phyloP scores from a whole-genome alignment of 306 rosid genomes.

The Vigna hirtella region DNA sequence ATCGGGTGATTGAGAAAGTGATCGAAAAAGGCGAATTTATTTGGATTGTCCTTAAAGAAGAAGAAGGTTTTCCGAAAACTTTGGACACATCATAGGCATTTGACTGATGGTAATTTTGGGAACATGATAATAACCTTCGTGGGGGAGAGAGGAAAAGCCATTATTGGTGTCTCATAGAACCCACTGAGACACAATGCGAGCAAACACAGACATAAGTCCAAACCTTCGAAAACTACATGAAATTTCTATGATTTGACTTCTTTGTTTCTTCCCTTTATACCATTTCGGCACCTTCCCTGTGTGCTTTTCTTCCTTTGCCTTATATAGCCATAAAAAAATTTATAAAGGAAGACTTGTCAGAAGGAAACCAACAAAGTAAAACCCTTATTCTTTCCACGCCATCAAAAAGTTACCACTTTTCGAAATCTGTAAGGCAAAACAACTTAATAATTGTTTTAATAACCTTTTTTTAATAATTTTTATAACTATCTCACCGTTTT shows the following conservation, averaged over 20 bases:
- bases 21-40: no score
- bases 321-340: neutral
- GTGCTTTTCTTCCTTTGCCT: neutral
- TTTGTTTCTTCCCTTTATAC: constrained; percentile 37
- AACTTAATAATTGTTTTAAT: no score
- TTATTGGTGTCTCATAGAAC: neutral
- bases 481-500: no score
- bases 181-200: constrained; percentile 10
- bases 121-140: neutral
- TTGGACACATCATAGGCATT: neutral
- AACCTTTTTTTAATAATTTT: no score
- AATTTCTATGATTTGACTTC: constrained; percentile 48
- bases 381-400: neutral
- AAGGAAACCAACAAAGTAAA: neutral
- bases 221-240: constrained; percentile 48
- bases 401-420: neutral
- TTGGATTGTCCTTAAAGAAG: neutral
- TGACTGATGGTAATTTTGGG: neutral
- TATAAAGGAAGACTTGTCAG: neutral
- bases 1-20: no score
- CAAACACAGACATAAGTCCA: constrained; percentile 45
- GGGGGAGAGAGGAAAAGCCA: neutral
- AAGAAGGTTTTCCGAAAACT: neutral
- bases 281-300: constrained; percentile 46
- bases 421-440: neutral